Percentiles rank a stretch among this genome's conserved stretches.
Evolutionary conservation across 1,284 basidiomycete genomes (phyloP).

Genomic region (Fomitopsis betulina): DNA sequence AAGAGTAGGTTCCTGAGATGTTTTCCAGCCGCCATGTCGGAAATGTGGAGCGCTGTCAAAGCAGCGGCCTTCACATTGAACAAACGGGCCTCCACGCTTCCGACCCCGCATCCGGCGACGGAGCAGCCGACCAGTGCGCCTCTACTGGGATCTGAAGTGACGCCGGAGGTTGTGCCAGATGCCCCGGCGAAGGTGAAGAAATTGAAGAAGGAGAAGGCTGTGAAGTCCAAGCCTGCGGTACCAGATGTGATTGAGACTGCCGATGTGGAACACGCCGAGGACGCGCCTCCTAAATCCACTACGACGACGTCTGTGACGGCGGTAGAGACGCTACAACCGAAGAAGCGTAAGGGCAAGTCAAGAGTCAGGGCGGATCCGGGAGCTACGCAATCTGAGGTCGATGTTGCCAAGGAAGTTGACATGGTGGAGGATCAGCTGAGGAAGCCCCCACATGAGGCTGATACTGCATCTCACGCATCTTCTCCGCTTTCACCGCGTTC

Average conservation of each 20-base stretch:
- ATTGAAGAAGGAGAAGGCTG: background rate
- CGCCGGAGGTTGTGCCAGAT: background rate
- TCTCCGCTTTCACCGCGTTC: background rate
- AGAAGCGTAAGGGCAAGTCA: slow-evolving; percentile 7
- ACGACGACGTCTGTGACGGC: background rate
- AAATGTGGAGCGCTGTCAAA: background rate
- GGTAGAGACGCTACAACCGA: background rate
- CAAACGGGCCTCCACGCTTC: background rate
- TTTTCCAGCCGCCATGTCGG: background rate
- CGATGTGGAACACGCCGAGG: background rate
- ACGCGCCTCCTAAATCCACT: background rate
- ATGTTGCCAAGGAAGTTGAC: background rate
- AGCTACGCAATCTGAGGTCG: too few relatives aligned
- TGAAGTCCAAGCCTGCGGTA: background rate
- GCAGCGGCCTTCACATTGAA: background rate
- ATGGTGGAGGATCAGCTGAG: background rate
- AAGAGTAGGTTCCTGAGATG: background rate
- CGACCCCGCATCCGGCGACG: background rate
- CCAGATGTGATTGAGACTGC: background rate
- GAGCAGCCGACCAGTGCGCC: background rate
- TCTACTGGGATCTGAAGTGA: background rate
- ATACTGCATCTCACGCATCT: background rate
- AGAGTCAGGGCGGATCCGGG: background rate
- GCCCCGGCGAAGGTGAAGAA: background rate
- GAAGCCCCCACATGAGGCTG: too few relatives aligned